Conservation (phyloP, 2,329 filamentous ascomycete species). For the Trichophyton equinum region DNA sequence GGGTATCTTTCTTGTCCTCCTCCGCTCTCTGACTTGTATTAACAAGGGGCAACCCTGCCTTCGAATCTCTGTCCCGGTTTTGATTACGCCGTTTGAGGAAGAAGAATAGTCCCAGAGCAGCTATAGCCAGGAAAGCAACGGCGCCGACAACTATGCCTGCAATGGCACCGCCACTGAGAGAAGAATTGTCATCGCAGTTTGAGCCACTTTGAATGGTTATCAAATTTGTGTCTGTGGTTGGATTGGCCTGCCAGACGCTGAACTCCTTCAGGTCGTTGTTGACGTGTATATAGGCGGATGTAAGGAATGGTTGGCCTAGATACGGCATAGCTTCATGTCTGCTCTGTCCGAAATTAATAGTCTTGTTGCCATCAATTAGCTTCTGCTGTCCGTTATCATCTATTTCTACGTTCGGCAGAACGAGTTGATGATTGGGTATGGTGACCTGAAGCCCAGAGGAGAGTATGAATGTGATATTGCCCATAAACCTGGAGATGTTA, state of each 20-base stretch:
- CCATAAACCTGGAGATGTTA: conserved; percentile 5
- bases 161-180: conserved; percentile 5
- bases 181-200: background rate
- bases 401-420: conserved; percentile 19
- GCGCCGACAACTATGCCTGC: conserved; percentile 9
- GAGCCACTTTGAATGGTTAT: conserved; percentile 10
- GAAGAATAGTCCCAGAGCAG: background rate
- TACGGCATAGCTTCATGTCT: conserved; percentile 1
- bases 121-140: background rate
- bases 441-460: conserved; percentile 13
- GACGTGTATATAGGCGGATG: conserved; percentile 21
- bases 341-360: background rate
- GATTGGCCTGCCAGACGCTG: conserved; percentile 15
- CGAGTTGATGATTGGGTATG: conserved; percentile 23
- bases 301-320: conserved; percentile 22
- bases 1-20: background rate
- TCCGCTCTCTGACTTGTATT: background rate
- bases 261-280: conserved; percentile 18
- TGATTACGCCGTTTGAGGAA: background rate
- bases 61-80: background rate
- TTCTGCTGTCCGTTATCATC: conserved; percentile 9
- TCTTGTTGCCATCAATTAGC: background rate
- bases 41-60: background rate
- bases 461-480: conserved; percentile 14
- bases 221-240: conserved; percentile 12